These are phyloP conservation scores for Sporothrix inflata DNA, from an alignment of 2,329 filamentous ascomycete genomes.

Conservation along the genomic window DNA sequence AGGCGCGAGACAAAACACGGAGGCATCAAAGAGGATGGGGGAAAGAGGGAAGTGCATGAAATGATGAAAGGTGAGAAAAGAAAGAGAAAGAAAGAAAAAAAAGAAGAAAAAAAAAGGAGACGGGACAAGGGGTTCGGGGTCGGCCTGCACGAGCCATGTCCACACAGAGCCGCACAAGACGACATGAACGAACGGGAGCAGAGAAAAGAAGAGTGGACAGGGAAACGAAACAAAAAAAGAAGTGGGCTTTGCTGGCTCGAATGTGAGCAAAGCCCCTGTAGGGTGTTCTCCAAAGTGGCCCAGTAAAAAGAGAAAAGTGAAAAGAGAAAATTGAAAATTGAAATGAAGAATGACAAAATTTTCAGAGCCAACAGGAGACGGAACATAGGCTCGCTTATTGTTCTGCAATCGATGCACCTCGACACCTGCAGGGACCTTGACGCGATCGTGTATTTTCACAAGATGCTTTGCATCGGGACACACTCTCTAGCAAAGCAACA, in stretches of 20 bases:
- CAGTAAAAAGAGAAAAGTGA: background rate
- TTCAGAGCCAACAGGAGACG: too few relatives aligned
- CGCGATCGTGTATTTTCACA: background rate
- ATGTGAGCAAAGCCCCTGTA: background rate
- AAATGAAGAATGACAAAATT: too few relatives aligned
- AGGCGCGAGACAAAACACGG: constrained; percentile 26
- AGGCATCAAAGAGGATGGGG: background rate
- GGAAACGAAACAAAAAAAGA: background rate
- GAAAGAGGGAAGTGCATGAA: background rate
- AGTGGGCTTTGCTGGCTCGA: background rate
- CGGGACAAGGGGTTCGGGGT: background rate
- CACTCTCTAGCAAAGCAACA: background rate
- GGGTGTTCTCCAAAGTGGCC: background rate
- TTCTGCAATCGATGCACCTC: too few relatives aligned
- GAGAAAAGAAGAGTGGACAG: background rate
- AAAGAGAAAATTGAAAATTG: too few relatives aligned
- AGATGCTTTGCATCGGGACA: background rate
- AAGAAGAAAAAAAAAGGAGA: background rate
- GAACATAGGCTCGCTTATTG: too few relatives aligned
- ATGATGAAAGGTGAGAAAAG: background rate
- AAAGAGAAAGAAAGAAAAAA: background rate
- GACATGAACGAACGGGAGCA: background rate
- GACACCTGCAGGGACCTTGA: background rate
- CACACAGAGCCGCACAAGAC: constrained; percentile 6
- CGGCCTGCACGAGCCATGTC: constrained; percentile 2